Conservation (phyloP, 192 early-diverging fungal species). For the Phlyctochytrium bullatum region DNA sequence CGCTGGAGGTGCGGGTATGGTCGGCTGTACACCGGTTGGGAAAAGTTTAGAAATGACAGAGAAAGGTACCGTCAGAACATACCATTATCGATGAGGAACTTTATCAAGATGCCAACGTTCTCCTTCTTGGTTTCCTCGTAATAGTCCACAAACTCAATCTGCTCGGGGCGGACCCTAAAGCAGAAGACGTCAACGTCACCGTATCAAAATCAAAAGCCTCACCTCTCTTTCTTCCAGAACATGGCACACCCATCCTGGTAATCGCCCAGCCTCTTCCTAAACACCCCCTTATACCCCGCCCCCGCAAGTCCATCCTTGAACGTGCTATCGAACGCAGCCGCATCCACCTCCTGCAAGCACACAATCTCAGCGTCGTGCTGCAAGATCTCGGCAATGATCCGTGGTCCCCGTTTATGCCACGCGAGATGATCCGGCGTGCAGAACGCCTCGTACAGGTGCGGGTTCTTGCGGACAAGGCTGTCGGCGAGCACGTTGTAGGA, state of each 20-base stretch:
- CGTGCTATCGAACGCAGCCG: slow-evolving; percentile 1
- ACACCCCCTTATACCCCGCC: slow-evolving; percentile 3
- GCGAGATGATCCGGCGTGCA: background rate
- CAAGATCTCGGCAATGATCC: background rate
- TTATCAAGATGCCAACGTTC: slow-evolving; percentile 12
- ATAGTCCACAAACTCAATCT: slow-evolving; percentile 15
- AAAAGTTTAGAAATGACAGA: too few species aligned
- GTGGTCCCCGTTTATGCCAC: background rate
- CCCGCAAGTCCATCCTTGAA: background rate
- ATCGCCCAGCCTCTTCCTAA: slow-evolving; percentile 2
- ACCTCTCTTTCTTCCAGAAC: slow-evolving; percentile 8
- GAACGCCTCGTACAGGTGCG: slow-evolving; percentile 11
- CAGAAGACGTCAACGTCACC: too few species aligned
- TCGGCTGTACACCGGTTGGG: background rate
- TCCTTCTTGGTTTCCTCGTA: slow-evolving; percentile 9
- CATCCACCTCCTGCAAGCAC: slow-evolving; percentile 27
- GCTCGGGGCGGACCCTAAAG: background rate
- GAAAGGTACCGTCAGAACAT: background rate
- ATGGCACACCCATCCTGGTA: slow-evolving; percentile 17
- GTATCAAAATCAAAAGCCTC: background rate
- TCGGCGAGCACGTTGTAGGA: slow-evolving; percentile 23
- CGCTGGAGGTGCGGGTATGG: background rate
- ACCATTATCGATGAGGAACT: background rate
- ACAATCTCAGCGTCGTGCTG: slow-evolving; percentile 1
- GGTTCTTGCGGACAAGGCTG: slow-evolving; percentile 9